phyloP scores from a whole-genome alignment of 2,329 filamentous ascomycete genomes.

The Penicillium sp. region DNA sequence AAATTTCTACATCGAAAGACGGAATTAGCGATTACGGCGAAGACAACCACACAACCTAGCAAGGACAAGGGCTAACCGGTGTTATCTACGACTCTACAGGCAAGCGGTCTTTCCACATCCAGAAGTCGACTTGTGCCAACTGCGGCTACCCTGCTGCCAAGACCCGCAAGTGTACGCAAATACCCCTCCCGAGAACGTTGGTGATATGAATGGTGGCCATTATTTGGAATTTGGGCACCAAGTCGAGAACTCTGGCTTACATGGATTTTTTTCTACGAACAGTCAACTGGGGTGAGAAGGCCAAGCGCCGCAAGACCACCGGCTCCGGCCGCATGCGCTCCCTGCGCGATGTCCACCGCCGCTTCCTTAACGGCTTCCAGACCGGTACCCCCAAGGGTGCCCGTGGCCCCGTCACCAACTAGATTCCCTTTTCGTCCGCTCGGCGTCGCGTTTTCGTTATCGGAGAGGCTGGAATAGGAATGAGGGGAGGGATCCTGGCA shows the following conservation, averaged over 20 bases:
- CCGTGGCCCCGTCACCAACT: constrained; percentile 60
- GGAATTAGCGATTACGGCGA: constrained; percentile 11
- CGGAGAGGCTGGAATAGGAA: constrained; percentile 38
- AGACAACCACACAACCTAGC: constrained; percentile 8
- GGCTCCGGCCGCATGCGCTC: constrained; percentile 95
- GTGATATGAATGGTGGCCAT: constrained; percentile 7
- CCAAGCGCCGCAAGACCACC: constrained; percentile 99
- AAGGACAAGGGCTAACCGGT: constrained; percentile 31
- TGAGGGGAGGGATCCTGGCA: constrained; percentile 37
- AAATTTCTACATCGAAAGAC: constrained; percentile 17
- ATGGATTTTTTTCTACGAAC: constrained; percentile 31
- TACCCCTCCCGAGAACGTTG: constrained; percentile 17
- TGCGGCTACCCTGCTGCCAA: constrained; percentile 98
- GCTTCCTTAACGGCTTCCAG: constrained; percentile 98
- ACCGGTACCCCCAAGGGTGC: constrained; percentile 81
- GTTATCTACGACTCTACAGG: constrained; percentile 53
- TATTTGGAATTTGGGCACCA: constrained; percentile 3
- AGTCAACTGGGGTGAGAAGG: constrained; percentile 99
- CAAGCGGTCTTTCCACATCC: constrained; percentile 96
- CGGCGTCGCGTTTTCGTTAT: constrained; percentile 41
- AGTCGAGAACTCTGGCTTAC: constrained; percentile 29
- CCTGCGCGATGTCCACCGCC: constrained; percentile 87
- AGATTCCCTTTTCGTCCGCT: constrained; percentile 35
- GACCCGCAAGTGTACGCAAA: constrained; percentile 90
- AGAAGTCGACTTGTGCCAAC: constrained; percentile 96